Conservation (phyloP, 768 basidiomycete species). For the Postia placenta region DNA sequence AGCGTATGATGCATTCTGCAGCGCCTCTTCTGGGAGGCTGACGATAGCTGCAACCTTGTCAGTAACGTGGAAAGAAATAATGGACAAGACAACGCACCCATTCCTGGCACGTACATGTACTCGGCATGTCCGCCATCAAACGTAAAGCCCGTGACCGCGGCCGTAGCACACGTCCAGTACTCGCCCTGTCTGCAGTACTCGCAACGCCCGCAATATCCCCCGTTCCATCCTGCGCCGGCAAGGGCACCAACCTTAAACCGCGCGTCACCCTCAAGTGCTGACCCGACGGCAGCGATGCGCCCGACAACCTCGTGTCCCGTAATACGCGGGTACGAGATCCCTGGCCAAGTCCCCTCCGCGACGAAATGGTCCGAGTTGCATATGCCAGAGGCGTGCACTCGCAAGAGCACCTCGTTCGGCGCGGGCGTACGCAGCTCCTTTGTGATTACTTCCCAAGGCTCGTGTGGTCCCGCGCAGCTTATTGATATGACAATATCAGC, state of each 20-base stretch:
- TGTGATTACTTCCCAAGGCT: slow-evolving; percentile 2
- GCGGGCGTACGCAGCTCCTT: slow-evolving; percentile 1
- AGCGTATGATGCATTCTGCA: slow-evolving; percentile 11
- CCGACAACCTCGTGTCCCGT: slow-evolving; percentile 25
- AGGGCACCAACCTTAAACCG: slow-evolving; percentile 21
- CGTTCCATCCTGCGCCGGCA: slow-evolving; percentile 25
- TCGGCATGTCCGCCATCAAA: slow-evolving; percentile 14
- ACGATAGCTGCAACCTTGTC: slow-evolving; percentile 5
- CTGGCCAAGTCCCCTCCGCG: slow-evolving; percentile 5
- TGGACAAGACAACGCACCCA: slow-evolving; percentile 3
- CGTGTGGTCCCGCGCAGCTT: not conserved
- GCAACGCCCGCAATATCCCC: slow-evolving; percentile 21
- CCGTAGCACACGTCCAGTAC: slow-evolving; percentile 5
- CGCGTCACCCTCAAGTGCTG: slow-evolving; percentile 3
- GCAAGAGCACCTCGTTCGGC: slow-evolving; percentile 9
- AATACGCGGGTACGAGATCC: slow-evolving; percentile 14
- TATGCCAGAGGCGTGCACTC: slow-evolving; percentile 10
- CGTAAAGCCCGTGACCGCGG: slow-evolving; percentile 8
- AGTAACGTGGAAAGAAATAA: not conserved
- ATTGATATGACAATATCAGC: not conserved
- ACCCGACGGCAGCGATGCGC: slow-evolving; percentile 15
- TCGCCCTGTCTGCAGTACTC: slow-evolving; percentile 18
- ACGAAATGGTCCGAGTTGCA: slow-evolving; percentile 13
- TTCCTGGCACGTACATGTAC: slow-evolving; percentile 10
- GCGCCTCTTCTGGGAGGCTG: slow-evolving; percentile 9